phyloP scores from a whole-genome alignment of 2,329 filamentous ascomycete species.

The Fusarium coicis region DNA sequence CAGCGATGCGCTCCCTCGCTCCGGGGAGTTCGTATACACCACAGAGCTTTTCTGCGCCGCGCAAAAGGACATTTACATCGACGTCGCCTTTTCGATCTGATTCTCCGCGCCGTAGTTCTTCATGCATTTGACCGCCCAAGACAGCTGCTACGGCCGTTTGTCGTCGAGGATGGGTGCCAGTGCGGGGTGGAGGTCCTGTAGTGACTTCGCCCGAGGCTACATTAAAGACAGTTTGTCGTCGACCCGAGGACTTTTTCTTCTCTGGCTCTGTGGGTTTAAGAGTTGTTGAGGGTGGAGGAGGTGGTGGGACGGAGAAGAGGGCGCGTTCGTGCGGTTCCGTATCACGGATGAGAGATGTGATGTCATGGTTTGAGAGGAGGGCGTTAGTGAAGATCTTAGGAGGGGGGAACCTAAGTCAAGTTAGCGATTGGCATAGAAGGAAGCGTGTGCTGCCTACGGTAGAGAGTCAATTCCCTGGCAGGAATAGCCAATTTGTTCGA shows the following conservation, averaged over 20 bases:
- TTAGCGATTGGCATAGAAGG: background rate
- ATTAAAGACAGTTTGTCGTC: conserved; percentile 74
- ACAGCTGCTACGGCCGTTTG: conserved; percentile 92
- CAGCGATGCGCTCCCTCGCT: conserved; percentile 78
- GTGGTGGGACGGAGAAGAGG: conserved; percentile 89
- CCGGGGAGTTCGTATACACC: conserved; percentile 87
- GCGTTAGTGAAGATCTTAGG: conserved; percentile 98
- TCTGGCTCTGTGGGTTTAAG: conserved; percentile 51
- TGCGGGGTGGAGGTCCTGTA: conserved; percentile 61
- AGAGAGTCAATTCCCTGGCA: conserved; percentile 80
- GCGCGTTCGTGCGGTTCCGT: conserved; percentile 95
- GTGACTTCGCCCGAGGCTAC: conserved; percentile 72
- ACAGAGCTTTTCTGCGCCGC: conserved; percentile 90
- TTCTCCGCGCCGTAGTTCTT: conserved; percentile 74
- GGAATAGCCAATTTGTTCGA: conserved; percentile 82
- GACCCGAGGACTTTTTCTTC: conserved; percentile 52
- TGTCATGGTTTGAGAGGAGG: conserved; percentile 87
- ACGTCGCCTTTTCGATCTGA: conserved; percentile 71
- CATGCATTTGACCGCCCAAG: conserved; percentile 86
- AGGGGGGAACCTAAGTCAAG: conserved; percentile 76
- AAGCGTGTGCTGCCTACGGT: conserved; percentile 63
- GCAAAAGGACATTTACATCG: conserved; percentile 85
- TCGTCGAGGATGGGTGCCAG: conserved; percentile 65
- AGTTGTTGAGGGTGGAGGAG: conserved; percentile 61
- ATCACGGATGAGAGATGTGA: conserved; percentile 93